Conservation (phyloP, 2,329 filamentous ascomycete genomes). For the Raffaelea ambrosiae region DNA sequence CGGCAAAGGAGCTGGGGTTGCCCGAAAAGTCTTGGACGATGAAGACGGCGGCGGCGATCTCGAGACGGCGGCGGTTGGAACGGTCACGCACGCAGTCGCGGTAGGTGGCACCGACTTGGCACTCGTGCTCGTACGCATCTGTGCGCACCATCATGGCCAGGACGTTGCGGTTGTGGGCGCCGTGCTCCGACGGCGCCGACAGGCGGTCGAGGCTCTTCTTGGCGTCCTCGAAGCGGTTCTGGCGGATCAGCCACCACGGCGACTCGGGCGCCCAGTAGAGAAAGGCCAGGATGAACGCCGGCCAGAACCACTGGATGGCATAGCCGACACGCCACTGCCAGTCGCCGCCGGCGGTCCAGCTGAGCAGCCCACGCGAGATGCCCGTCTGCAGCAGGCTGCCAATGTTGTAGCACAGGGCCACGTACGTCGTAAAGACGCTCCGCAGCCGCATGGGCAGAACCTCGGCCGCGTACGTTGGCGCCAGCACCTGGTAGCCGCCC, state of each 20-base stretch:
- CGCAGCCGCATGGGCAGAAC: constrained; percentile 46
- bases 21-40: constrained; percentile 12
- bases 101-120: constrained; percentile 35
- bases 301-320: constrained; percentile 35
- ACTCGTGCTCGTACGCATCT: constrained; percentile 41
- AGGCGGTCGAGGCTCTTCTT: constrained; percentile 28
- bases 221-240: constrained; percentile 27
- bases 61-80: constrained; percentile 29
- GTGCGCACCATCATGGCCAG: constrained; percentile 47
- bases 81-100: constrained; percentile 35
- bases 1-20: constrained; percentile 11
- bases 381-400: constrained; percentile 43
- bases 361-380: constrained; percentile 29
- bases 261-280: constrained; percentile 32
- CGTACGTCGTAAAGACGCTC: constrained; percentile 43
- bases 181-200: constrained; percentile 26
- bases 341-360: constrained; percentile 28
- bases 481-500: constrained; percentile 45
- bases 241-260: constrained; percentile 31
- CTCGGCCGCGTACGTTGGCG: constrained; percentile 47
- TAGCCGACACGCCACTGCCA: constrained; percentile 31
- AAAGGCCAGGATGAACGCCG: constrained; percentile 26
- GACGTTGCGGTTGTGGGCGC: constrained; percentile 33
- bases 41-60: constrained; percentile 9
- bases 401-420: constrained; percentile 50